Evolutionary conservation across 306 rosid species (phyloP).

Genomic region (Sicyos baderoa): DNA sequence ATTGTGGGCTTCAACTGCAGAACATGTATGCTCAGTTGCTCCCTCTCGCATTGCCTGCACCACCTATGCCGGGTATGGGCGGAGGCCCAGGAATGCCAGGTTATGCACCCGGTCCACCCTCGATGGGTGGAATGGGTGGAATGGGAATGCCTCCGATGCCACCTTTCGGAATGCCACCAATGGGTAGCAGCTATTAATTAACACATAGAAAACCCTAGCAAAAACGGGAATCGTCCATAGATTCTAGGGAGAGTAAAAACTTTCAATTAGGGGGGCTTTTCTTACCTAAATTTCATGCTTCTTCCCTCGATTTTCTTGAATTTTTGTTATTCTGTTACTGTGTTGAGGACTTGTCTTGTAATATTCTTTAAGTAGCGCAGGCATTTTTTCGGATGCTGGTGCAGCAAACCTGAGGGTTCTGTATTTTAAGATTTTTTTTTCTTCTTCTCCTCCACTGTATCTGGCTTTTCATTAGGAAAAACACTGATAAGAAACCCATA

Average conservation of each 20-base stretch:
- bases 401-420: conserved; percentile 26
- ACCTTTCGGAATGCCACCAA: conserved; percentile 94
- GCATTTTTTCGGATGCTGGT: conserved; percentile 52
- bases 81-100: conserved; percentile 73
- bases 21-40: conserved; percentile 95
- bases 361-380: conserved; percentile 64
- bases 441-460: conserved; percentile 34
- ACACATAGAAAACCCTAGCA: conserved; percentile 3
- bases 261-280: conserved; percentile 27
- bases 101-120: conserved; percentile 64
- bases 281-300: conserved; percentile 26
- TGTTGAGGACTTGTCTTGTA: conserved; percentile 48
- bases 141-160: conserved; percentile 99
- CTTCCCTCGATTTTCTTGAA: conserved; percentile 10
- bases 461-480: conserved; percentile 15
- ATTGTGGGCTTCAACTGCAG: conserved; percentile 42
- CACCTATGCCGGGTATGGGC: conserved; percentile 92
- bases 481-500: conserved; percentile 1
- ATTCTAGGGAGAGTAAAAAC: conserved; percentile 27
- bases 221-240: conserved; percentile 20
- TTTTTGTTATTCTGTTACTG: conserved; percentile 41
- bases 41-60: conserved; percentile 98
- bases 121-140: conserved; percentile 98
- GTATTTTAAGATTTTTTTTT: conserved; percentile 22
- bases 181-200: conserved; percentile 77